Evolutionary conservation across 768 basidiomycete genomes (phyloP), one percentile per base, ranked within the genome.

Genomic region (Mycena epipterygia): DNA sequence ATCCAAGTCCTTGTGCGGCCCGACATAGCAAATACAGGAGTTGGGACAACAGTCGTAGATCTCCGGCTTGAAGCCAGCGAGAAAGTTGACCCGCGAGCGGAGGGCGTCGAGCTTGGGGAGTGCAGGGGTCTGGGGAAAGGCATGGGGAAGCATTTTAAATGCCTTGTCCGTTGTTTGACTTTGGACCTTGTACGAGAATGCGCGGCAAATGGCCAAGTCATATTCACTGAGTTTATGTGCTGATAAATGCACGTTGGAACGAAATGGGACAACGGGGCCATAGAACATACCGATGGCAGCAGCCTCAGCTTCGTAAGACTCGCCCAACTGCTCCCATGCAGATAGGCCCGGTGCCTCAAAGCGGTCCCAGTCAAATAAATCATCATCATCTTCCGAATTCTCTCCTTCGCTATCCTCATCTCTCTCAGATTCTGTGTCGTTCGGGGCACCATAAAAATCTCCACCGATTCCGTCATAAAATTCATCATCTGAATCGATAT

Each of bases 51-150:
- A 51, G 25, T 51, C 49, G 59, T 67, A 80, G 2, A 42, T 21
- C 23, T 69, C 37, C 19, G 79, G 76, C 33, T 77, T 71, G 27
- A 84, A 67, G 7, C 78, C 80, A 5, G 81, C 67, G 5, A 84
- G 77, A 41, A 71, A 74, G 2, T 68, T 65, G 11, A 78, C 67
- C 5, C 74, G 77, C 49, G 49, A 5, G 8, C 49, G 49, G 13
- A 51, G 49, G 19, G 49, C 49, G 19, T 51, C 2, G 63, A 75
- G 41, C 21, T 32, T 55, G 16, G 75, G 75, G 37, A 76, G 70
- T 19, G 73, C 69, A 23, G 73, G 74, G 23, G 68, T 61, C n/a
- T 64, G 39, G 6, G 56, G 42, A 46, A 75, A 75, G 14, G 74
- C 73, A 23, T 49, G 62, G 5, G 67, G 73, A 11, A 64, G 21